Percentiles rank a stretch among this genome's conserved stretches.
phyloP scores from a whole-genome alignment of 2,329 filamentous ascomycete species.

The Didymella sp. region DNA sequence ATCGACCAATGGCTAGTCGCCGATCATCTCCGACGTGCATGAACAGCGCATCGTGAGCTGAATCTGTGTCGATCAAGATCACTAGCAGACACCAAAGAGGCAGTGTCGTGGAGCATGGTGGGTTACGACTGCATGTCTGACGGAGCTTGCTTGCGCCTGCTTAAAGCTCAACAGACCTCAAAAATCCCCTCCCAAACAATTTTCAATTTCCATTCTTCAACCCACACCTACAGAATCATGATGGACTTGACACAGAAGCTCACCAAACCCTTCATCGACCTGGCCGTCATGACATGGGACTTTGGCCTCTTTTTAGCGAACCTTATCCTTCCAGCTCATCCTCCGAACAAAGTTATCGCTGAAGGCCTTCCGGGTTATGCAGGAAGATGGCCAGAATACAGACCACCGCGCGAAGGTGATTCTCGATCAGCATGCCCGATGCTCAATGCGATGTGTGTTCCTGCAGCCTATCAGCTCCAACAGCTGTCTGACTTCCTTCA shows the following conservation, averaged over 20 bases:
- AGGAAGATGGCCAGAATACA: constrained; percentile 49
- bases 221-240: neutral
- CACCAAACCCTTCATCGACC: constrained; percentile 42
- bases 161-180: neutral
- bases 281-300: constrained; percentile 51
- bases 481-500: constrained; percentile 12
- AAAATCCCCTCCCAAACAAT: too few relatives aligned
- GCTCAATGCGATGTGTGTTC: constrained; percentile 34
- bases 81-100: constrained; percentile 5
- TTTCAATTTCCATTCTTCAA: too few relatives aligned
- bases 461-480: too few relatives aligned
- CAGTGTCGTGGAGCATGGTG: neutral
- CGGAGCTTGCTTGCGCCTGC: neutral
- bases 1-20: constrained; percentile 6
- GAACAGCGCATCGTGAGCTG: constrained; percentile 14
- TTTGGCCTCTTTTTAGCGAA: constrained; percentile 50
- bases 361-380: constrained; percentile 44
- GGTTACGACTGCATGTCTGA: constrained; percentile 1
- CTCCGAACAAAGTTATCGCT: constrained; percentile 48
- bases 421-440: constrained; percentile 34
- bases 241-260: constrained; percentile 27
- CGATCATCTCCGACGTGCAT: constrained; percentile 13
- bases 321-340: constrained; percentile 46
- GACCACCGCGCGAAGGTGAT: constrained; percentile 47
- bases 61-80: constrained; percentile 6